A percentile compares a stretch with the other conserved stretches of the same genome.
These are phyloP conservation scores for Physcia stellaris DNA, from an alignment of 495 filamentous ascomycete species.

Conservation along the genomic window DNA sequence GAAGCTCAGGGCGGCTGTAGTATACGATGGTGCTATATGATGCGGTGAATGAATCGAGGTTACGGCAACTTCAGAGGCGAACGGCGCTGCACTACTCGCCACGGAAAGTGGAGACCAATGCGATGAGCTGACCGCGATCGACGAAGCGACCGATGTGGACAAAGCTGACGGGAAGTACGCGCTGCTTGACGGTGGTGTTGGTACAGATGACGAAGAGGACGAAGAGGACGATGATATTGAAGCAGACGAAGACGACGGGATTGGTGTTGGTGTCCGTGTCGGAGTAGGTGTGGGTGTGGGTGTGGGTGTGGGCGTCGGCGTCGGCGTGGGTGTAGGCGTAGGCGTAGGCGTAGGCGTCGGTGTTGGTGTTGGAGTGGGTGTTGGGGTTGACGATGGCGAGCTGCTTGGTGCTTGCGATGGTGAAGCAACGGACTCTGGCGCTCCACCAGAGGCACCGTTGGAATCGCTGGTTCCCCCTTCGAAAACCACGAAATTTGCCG, in stretches of 20 bases:
- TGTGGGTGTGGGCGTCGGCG: slow-evolving; percentile 13
- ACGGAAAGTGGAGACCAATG: too few relatives aligned
- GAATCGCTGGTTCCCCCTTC: slow-evolving; percentile 21
- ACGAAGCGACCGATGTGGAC: not conserved
- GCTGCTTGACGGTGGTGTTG: not conserved
- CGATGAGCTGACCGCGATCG: too few relatives aligned
- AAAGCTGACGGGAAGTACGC: slow-evolving; percentile 7
- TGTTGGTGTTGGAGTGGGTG: slow-evolving; percentile 9
- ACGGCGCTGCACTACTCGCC: too few relatives aligned
- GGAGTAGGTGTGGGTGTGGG: slow-evolving; percentile 11
- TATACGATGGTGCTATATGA: not conserved
- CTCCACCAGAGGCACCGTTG: slow-evolving; percentile 4
- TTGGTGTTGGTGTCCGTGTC: slow-evolving; percentile 16
- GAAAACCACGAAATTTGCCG: slow-evolving; percentile 57
- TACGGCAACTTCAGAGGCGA: not conserved
- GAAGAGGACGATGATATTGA: not conserved
- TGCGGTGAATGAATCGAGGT: not conserved
- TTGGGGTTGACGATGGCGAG: slow-evolving; percentile 7
- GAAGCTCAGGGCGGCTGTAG: slow-evolving; percentile 1
- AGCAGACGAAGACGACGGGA: slow-evolving; percentile 1
- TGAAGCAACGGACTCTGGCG: slow-evolving; percentile 14
- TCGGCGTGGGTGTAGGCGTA: slow-evolving; percentile 16
- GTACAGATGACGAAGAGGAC: not conserved
- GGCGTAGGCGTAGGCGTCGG: slow-evolving; percentile 12
- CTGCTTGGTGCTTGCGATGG: slow-evolving; percentile 12